Evolutionary conservation across 176 grass and related monocot genomes (phyloP), one percentile per base, ranked within the genome.

Genomic region (Luzula sylvatica): DNA sequence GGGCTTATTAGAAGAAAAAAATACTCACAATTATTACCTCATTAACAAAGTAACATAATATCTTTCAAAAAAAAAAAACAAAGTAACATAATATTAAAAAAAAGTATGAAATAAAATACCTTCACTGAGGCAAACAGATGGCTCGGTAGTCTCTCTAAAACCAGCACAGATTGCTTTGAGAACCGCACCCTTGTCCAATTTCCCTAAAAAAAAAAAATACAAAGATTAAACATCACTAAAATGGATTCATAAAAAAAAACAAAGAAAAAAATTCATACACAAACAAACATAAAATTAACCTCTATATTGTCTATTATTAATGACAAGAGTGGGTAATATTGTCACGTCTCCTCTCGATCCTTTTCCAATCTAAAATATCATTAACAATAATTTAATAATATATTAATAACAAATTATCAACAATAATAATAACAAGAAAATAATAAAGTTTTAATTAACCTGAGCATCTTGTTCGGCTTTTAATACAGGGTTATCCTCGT

Each of bases 241-340:
- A 20, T 50, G 15, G 13, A 48, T 25, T 53, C 42, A 39, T 50
- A 38, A 24, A 27, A 45, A 22, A 26, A 45, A 15, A 43, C 60
- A 3, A 5, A 47, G 55, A 23, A 19, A 57, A 5, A 58, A 52
- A 65, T 11, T 21, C n/a, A n/a, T n/a, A n/a, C n/a, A n/a, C n/a
- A 15, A 9, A 58, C 41, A 16, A 58, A 38, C 6, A 77, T 28
- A 11, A 66, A 47, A 47, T 20, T 28, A 61, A 94, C 87, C 87
- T 82, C 87, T 77, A 29, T 94, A 94, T 67, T 94, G 87, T 82
- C 87, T 94, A 58, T 83, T 87, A 65, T 94, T 94, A 60, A 94
- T 94, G 24, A 94, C 87, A 8, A 94, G 82, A 52, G 87, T 94
- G 24, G 87, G 87, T 41, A 94, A 78, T 53, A 94, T 94, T 58